Conservation (phyloP, 1,139 yeast species). For the Geotrichum restrictum region DNA sequence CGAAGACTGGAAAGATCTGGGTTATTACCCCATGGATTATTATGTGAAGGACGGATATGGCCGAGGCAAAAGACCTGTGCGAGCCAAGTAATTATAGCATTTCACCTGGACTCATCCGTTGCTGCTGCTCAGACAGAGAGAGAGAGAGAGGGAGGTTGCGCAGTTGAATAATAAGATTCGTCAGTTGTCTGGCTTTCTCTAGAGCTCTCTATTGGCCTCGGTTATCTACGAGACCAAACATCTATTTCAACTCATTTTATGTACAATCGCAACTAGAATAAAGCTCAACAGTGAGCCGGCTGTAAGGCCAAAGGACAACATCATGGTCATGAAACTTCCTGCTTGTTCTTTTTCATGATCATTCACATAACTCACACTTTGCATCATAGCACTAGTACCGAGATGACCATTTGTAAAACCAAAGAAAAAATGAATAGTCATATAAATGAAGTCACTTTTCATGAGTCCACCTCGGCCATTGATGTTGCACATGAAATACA, state of each 20-base stretch:
- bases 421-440: constrained; percentile 65
- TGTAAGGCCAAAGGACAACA: constrained; percentile 71
- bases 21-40: constrained; percentile 91
- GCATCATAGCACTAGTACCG: constrained; percentile 77
- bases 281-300: constrained; percentile 75
- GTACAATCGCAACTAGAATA: constrained; percentile 40
- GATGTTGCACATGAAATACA: constrained; percentile 47
- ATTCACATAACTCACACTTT: constrained; percentile 55
- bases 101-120: too few relatives aligned
- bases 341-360: constrained; percentile 84
- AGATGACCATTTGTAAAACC: constrained; percentile 88
- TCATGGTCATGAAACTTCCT: constrained; percentile 83
- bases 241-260: not conserved
- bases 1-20: constrained; percentile 55
- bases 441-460: constrained; percentile 60
- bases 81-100: not conserved
- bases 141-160: too few relatives aligned
- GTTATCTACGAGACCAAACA: too few relatives aligned
- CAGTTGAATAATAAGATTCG: too few relatives aligned
- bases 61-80: constrained; percentile 66
- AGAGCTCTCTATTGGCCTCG: too few relatives aligned
- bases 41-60: constrained; percentile 91
- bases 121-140: too few relatives aligned
- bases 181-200: too few relatives aligned
- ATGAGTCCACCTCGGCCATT: constrained; percentile 29